Evolutionary conservation across 805 yeast genomes (phyloP).

Genomic region (Nakazawaea pomicola): DNA sequence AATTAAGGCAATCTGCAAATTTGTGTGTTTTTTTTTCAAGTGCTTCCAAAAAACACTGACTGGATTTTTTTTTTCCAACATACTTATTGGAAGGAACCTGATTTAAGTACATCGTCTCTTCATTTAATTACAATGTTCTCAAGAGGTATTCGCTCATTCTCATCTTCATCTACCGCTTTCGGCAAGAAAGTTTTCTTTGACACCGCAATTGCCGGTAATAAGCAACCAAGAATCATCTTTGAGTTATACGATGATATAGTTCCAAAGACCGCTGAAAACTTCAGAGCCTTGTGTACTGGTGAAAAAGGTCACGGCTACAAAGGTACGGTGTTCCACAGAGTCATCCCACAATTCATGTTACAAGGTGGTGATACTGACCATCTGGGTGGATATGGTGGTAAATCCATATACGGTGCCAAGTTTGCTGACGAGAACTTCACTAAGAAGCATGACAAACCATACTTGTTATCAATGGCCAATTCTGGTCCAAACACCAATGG

Average conservation of each 20-base stretch:
- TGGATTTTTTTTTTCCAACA: background rate
- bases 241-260: slow-evolving; percentile 31
- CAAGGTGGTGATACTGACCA: slow-evolving; percentile 91
- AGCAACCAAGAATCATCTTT: slow-evolving; percentile 34
- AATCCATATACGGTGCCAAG: slow-evolving; percentile 72
- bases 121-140: too few species aligned
- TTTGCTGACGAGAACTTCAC: slow-evolving; percentile 59
- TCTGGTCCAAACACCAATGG: slow-evolving; percentile 93
- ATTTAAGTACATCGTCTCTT: too few species aligned
- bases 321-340: slow-evolving; percentile 90
- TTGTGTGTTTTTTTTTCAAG: background rate
- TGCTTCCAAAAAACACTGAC: background rate
- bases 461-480: slow-evolving; percentile 87
- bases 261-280: slow-evolving; percentile 79
- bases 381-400: slow-evolving; percentile 93
- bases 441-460: slow-evolving; percentile 73
- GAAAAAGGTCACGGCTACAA: slow-evolving; percentile 93
- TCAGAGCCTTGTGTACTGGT: slow-evolving; percentile 81
- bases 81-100: too few species aligned
- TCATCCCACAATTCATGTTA: slow-evolving; percentile 93
- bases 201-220: slow-evolving; percentile 49
- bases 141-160: slow-evolving; percentile 42
- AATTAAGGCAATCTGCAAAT: too few species aligned
- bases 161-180: slow-evolving; percentile 38
- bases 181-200: slow-evolving; percentile 56